Evolutionary conservation across 768 basidiomycete genomes (phyloP), one percentile per base, ranked within the genome.

Genomic region (Dioszegia aurantiaca): DNA sequence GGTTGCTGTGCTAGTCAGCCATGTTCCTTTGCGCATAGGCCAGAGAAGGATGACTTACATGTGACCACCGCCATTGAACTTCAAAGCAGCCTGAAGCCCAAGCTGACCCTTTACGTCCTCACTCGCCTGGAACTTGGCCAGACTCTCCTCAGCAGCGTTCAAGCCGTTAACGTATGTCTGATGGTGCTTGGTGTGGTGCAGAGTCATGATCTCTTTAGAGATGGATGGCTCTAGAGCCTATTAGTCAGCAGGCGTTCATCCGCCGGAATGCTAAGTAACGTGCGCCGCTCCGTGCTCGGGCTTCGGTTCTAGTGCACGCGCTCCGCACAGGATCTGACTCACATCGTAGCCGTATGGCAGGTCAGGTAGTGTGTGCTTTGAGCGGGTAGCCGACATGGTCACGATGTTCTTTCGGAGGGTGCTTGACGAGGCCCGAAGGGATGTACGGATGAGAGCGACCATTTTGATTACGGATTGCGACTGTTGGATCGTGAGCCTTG

Each of bases 101-200:
- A 95, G 91, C 64, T 85, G 83, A 74, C 87, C 85, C 79, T 87
- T 89, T 69, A 88, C 83, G 47, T 85, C 82, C 2, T 78, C 65
- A 26, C 41, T 54, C 17, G 67, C 44, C 40, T 58, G 43, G 52
- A 75, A 61, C 66, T 84, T 83, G 45, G 84, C 81, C 74, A 91
- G 89, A 0, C 83, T 81, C 61, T 82, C 80, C 79, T 94, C 91
- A 17, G 91, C 92, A 31, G 88, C 85, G 79, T 94, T 97, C 76
- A 97, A 83, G 1, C 86, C 87, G 69, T 85, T 93, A 55, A 94
- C 89, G 70, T 95, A 95, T 54, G 90, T 87, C 81, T 92, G 90
- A 74, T 97, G 92, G 75, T 97, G 92, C 82, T 92, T 93, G 62
- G 81, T 84, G 81, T 97, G 92, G 79, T 97, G 92, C 49, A 94